Base-by-base conservation (phyloP, 2,329 filamentous ascomycete genomes). In the Ramularia endophylla region DNA sequence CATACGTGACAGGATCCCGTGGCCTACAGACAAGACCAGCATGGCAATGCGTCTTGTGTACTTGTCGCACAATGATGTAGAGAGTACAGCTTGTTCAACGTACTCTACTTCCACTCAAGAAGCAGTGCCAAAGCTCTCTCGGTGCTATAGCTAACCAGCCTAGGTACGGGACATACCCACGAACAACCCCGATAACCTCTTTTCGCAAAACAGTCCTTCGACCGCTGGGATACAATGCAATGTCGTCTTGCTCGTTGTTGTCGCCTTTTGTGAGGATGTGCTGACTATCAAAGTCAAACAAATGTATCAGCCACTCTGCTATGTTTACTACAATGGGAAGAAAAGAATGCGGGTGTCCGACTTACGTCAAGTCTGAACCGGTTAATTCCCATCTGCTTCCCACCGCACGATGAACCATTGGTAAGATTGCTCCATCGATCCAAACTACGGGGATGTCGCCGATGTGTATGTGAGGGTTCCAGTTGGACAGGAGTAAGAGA, bases 391-490 rank as follows among this genome's bases (percentile, higher is more conserved):
- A 40, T 12, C 29, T 20, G 7, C 9, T 31, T 11, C 27, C 19
- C 8, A 40, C 11, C 13, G 19, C 30, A 15, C 37, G 37, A 34
- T 40, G 37, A 12, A 40, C 37, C 37, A 40, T 40, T 12, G 37
- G 37, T 12, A 40, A 18, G 17, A 8, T 20, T 17, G 31, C 27
- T 16, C 32, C 37, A 8, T 40, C 8, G 37, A 40, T 32, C 37
- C 37, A 40, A 9, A 40, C 18, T 9, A 40, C 37, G 8, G 37
- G 37, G 17, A 40, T 40, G 12, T 40, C 37, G 27, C 37, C 37
- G 2, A 25, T 18, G 7, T 13, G 9, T 4, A 40, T 25, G 19
- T 20, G 9, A 9, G 7, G 12, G 13, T 27, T 40, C 12, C 37
- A 28, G 17, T 40, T 40, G 27, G 27, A 40, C 8, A 40, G 18